Conservation (phyloP, 805 yeast genomes). For the Nakazawaea siamensis region DNA sequence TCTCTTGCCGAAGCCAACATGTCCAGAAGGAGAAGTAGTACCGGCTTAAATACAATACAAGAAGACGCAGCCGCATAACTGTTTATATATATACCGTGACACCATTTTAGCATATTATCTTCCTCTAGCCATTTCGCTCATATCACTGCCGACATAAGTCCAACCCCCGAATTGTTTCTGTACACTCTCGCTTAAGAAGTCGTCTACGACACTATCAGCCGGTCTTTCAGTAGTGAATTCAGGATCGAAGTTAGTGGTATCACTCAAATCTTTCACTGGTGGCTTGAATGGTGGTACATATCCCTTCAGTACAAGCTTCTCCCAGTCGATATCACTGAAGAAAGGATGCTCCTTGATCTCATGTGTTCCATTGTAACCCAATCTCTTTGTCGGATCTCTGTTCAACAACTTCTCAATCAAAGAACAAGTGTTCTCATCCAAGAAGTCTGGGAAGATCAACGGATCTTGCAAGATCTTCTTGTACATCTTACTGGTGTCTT, state of each 20-base stretch:
- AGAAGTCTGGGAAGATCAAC: constrained; percentile 77
- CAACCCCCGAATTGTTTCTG: constrained; percentile 98
- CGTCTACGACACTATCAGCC: constrained; percentile 91
- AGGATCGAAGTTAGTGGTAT: constrained; percentile 88
- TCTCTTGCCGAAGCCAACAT: no score
- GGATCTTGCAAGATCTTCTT: constrained; percentile 88
- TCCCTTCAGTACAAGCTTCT: constrained; percentile 69
- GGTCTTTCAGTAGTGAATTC: constrained; percentile 92
- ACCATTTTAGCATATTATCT: not conserved
- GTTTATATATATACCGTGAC: constrained; percentile 1
- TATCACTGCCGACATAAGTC: constrained; percentile 80
- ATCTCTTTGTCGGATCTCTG: constrained; percentile 76
- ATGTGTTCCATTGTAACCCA: constrained; percentile 73
- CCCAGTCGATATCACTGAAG: constrained; percentile 88
- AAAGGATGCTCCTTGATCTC: constrained; percentile 81
- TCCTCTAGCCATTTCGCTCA: not conserved
- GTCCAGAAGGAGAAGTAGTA: not conserved
- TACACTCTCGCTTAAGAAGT: constrained; percentile 85
- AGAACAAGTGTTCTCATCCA: constrained; percentile 82
- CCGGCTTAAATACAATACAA: not conserved
- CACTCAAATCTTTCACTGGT: constrained; percentile 73
- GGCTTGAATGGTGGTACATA: constrained; percentile 97
- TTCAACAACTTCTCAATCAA: constrained; percentile 65
- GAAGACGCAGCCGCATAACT: constrained; percentile 1
- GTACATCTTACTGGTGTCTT: constrained; percentile 89